Conservation (phyloP, 805 yeast genomes). For the Suhomyces kilbournensis region DNA sequence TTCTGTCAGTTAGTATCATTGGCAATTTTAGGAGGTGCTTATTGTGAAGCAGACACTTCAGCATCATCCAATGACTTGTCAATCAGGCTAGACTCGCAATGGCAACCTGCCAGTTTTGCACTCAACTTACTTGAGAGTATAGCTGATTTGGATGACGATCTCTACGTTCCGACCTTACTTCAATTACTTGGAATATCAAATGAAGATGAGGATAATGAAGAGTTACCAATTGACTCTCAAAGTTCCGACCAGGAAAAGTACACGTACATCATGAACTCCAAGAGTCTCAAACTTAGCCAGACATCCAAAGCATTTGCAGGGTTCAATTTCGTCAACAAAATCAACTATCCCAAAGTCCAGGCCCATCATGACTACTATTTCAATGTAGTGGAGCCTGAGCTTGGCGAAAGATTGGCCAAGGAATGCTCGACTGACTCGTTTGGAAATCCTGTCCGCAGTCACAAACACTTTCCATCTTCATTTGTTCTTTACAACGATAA, state of each 20-base stretch:
- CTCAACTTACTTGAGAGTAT: slow-evolving; percentile 44
- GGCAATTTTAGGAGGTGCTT: not conserved
- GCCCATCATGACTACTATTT: slow-evolving; percentile 58
- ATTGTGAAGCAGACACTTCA: not conserved
- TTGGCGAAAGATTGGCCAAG: slow-evolving; percentile 13
- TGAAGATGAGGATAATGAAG: slow-evolving; percentile 7
- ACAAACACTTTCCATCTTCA: slow-evolving; percentile 20
- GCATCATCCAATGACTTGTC: not conserved
- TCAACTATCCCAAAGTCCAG: slow-evolving; percentile 59
- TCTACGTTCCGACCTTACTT: slow-evolving; percentile 27
- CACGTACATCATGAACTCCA: not conserved
- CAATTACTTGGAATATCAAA: slow-evolving; percentile 11
- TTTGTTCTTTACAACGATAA: slow-evolving; percentile 55
- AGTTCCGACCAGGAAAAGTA: slow-evolving; percentile 6
- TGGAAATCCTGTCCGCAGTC: slow-evolving; percentile 24
- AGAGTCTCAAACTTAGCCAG: slow-evolving; percentile 6
- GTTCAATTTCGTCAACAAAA: slow-evolving; percentile 45
- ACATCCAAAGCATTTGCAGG: slow-evolving; percentile 29
- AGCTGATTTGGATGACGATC: slow-evolving; percentile 30
- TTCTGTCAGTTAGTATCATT: not conserved
- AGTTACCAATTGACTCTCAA: not conserved
- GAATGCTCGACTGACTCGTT: slow-evolving; percentile 30
- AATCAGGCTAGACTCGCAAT: slow-evolving; percentile 33
- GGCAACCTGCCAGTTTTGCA: slow-evolving; percentile 41
- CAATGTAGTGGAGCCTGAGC: slow-evolving; percentile 26